Conservation (phyloP, 192 early-diverging fungal species). For the Coemansia sp. region DNA sequence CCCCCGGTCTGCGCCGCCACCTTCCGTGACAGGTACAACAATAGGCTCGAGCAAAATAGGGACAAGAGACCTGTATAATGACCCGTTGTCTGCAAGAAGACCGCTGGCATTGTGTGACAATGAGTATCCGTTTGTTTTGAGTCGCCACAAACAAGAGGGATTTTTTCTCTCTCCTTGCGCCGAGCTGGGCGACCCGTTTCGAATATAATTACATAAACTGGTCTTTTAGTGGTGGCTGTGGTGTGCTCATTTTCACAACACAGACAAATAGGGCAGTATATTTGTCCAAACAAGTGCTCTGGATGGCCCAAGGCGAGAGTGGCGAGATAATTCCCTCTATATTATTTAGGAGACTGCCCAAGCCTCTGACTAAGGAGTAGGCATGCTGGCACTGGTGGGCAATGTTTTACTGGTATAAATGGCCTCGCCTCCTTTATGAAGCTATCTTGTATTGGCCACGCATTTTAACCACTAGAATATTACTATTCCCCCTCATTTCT, state of each 20-base stretch:
- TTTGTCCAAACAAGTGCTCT: background rate
- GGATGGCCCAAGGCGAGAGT: background rate
- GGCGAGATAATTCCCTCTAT: background rate
- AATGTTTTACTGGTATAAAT: background rate
- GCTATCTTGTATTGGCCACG: background rate
- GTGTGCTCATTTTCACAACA: background rate
- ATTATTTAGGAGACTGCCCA: background rate
- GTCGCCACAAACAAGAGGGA: background rate
- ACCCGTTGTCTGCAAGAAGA: background rate
- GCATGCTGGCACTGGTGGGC: too few species aligned
- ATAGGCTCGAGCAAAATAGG: background rate
- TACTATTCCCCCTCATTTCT: background rate
- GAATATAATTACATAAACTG: background rate
- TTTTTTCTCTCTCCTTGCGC: background rate
- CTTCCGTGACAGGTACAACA: background rate
- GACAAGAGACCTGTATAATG: background rate
- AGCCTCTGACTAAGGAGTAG: background rate
- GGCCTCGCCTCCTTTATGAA: background rate
- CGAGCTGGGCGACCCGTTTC: background rate
- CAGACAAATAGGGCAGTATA: background rate
- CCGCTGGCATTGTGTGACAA: background rate
- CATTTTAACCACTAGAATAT: background rate
- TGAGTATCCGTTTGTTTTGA: background rate
- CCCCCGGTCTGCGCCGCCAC: too few species aligned
- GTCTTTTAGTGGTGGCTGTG: background rate